These are phyloP conservation scores for Chionographis japonica DNA, from an alignment of 106 monocot genomes.

Conservation along the genomic window DNA sequence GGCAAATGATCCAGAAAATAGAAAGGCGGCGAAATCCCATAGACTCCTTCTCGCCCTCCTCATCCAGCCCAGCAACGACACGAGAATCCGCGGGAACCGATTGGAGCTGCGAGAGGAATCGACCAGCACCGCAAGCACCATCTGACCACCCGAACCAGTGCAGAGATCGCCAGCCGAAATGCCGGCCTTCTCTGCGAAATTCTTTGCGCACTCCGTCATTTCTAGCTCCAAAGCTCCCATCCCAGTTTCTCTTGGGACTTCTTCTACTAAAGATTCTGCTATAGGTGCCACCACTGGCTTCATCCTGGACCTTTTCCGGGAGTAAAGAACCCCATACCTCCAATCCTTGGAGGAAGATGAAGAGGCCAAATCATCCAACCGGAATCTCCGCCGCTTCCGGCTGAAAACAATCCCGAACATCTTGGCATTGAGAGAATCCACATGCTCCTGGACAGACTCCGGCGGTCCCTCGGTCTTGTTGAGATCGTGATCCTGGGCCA, in stretches of 20 bases:
- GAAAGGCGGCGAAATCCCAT: conserved; percentile 22
- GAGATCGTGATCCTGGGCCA: background rate
- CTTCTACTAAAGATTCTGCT: background rate
- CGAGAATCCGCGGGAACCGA: conserved; percentile 30
- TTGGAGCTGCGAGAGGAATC: conserved; percentile 14
- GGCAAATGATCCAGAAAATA: conserved; percentile 24
- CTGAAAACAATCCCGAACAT: conserved; percentile 53
- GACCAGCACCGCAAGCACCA: conserved; percentile 36
- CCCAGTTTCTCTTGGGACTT: background rate
- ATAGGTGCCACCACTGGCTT: conserved; percentile 11
- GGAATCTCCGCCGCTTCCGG: conserved; percentile 52
- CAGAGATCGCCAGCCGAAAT: conserved; percentile 25
- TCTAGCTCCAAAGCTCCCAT: conserved; percentile 2
- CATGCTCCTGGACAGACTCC: background rate
- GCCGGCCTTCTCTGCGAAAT: conserved; percentile 14
- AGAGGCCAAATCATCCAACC: background rate
- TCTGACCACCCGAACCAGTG: conserved; percentile 4
- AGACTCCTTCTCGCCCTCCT: conserved; percentile 23
- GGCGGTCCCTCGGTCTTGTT: background rate
- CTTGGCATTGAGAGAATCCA: conserved; percentile 4
- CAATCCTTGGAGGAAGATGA: conserved; percentile 8
- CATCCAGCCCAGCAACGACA: conserved; percentile 37
- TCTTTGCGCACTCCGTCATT: conserved; percentile 1
- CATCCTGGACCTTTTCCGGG: conserved; percentile 30
- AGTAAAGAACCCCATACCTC: conserved; percentile 52